Base-by-base conservation (phyloP, 306 rosid species). In the Aeschynomene evenia region DNA sequence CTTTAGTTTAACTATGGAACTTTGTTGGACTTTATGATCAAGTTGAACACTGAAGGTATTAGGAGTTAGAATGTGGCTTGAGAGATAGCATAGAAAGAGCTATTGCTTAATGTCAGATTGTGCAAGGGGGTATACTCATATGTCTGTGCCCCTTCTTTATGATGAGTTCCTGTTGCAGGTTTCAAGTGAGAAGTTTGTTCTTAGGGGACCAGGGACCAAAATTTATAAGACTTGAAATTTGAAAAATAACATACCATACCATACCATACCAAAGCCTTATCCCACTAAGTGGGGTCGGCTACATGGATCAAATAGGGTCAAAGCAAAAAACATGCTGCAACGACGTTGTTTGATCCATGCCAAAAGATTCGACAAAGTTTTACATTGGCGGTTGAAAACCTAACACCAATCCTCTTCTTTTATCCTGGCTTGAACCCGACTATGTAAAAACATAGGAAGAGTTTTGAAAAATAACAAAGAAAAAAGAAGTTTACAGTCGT, bases 111-210 rank as follows among this genome's bases (percentile, higher is more conserved):
- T 69, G 20, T 26, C 48, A 11, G 31, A 16, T 50, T 51, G 20
- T 67, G 68, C 14, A 14, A 50, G 87, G 75, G 75, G 29, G 21
- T 20, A 14, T 21, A 9, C 28, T 20, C 83, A 88, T 61, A 77
- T 83, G 2, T 45, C 1, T 57, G 82, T 70, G 75, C 85, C 71
- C 22, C 79, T 69, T 42, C 86, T 88, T 62, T 73, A 72, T 55
- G 85, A 83, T 33, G 79, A 85, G 69, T 85, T 88, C 86, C 70
- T 88, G 79, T 54, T 46, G 21, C 52, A 15, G 18, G 21, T 46
- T 46, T 7, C 3, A 21, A 28, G 31, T 28, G 31, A 46, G 21
- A 46, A 46, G 15, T 6, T 46, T 46, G 22, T 46, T 46, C 21
- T 46, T 46, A 46, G 52, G 52, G 52, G 21, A 15, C 52, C 7